Evolutionary conservation across 1,284 basidiomycete species (phyloP).

Genomic region (Cronartium quercuum): DNA sequence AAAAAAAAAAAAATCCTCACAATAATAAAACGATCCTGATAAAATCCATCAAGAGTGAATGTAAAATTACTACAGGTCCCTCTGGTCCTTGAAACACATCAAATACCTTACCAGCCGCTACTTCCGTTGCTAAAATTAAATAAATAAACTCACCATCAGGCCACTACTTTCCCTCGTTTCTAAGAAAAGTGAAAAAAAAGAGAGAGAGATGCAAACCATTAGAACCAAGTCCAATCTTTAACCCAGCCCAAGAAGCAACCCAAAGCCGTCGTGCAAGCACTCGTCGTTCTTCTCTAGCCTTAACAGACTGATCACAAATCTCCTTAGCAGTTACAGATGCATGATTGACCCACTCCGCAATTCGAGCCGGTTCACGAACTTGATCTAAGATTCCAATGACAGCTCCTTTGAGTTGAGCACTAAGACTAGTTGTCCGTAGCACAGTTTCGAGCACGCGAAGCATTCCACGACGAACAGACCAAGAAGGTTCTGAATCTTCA

Average conservation of each 20-base stretch:
- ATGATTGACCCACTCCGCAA: background rate
- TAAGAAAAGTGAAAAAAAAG: background rate
- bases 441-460: conserved; percentile 27
- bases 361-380: conserved; percentile 2
- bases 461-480: conserved; percentile 34
- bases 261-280: conserved; percentile 11
- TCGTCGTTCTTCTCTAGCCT: background rate
- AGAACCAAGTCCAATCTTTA: conserved; percentile 29
- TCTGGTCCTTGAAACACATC: conserved; percentile 24
- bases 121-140: conserved; percentile 11
- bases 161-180: background rate
- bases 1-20: background rate
- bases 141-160: background rate
- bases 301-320: background rate
- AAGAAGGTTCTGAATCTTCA: background rate
- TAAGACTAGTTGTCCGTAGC: conserved; percentile 21
- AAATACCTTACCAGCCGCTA: conserved; percentile 24
- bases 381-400: conserved; percentile 4
- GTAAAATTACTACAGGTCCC: conserved; percentile 17
- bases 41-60: conserved; percentile 22
- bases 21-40: conserved; percentile 24
- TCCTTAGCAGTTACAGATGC: background rate
- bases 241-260: conserved; percentile 8
- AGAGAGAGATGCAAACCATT: conserved; percentile 7
- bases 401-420: background rate